Evolutionary conservation across 306 rosid species (phyloP).

Genomic region (Prinsepia uniflora): DNA sequence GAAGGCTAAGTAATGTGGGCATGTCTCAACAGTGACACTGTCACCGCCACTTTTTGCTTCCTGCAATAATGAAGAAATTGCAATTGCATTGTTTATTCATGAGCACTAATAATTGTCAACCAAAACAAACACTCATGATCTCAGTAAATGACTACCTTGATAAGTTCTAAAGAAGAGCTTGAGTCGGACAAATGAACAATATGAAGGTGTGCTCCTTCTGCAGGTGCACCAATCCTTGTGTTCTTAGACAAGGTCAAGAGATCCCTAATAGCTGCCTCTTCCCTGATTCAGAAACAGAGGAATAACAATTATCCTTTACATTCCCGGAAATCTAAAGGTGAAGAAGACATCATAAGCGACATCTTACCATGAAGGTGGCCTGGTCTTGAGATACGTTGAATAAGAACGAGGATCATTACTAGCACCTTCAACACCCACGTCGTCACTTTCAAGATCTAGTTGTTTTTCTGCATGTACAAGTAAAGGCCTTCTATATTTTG

Average conservation of each 20-base stretch:
- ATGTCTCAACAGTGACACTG: conserved; percentile 82
- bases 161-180: conserved; percentile 67
- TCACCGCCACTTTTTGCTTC: conserved; percentile 77
- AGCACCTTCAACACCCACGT: conserved; percentile 33
- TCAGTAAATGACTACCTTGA: conserved; percentile 48
- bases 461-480: conserved; percentile 81
- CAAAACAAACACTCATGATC: too few species aligned
- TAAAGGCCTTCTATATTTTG: conserved; percentile 81
- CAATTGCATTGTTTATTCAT: background rate
- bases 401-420: conserved; percentile 49
- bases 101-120: background rate
- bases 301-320: background rate
- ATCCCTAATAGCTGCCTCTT: conserved; percentile 76
- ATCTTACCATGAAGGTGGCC: conserved; percentile 86
- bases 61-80: conserved; percentile 31
- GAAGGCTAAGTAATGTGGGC: conserved; percentile 88
- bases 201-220: conserved; percentile 94
- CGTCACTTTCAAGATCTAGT: conserved; percentile 38
- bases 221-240: conserved; percentile 63
- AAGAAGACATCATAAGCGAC: background rate
- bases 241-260: conserved; percentile 69
- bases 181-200: conserved; percentile 94
- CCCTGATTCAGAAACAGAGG: conserved; percentile 54
- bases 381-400: conserved; percentile 66
- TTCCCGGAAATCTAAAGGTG: background rate